phyloP scores from a whole-genome alignment of 805 yeast species.

The Komagataella populi region DNA sequence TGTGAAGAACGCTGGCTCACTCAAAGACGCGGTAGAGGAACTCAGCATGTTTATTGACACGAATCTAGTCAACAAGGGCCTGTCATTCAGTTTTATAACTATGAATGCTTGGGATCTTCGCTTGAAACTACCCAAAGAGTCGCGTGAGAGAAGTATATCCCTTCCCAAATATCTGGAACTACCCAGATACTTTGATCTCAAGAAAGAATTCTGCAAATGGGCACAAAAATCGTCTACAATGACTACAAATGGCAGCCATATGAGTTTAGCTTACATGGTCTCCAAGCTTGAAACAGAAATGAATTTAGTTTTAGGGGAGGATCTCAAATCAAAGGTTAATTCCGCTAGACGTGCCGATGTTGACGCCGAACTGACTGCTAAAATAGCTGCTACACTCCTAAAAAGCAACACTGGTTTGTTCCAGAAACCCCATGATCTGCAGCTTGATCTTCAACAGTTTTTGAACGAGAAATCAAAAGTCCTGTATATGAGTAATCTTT shows the following conservation, averaged over 20 bases:
- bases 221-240: slow-evolving; percentile 33
- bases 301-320: slow-evolving; percentile 5
- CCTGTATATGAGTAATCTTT: slow-evolving; percentile 68
- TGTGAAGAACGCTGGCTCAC: slow-evolving; percentile 40
- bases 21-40: slow-evolving; percentile 46
- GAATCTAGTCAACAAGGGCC: slow-evolving; percentile 22
- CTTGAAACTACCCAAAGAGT: slow-evolving; percentile 70
- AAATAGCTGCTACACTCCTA: slow-evolving; percentile 33
- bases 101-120: slow-evolving; percentile 56
- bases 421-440: slow-evolving; percentile 63
- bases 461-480: slow-evolving; percentile 62
- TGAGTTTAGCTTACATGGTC: slow-evolving; percentile 9
- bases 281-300: slow-evolving; percentile 9
- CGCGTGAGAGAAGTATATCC: slow-evolving; percentile 58
- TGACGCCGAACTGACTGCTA: slow-evolving; percentile 31
- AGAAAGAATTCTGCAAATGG: slow-evolving; percentile 63
- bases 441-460: slow-evolving; percentile 60
- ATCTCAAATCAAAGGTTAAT: slow-evolving; percentile 6
- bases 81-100: slow-evolving; percentile 53
- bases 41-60: slow-evolving; percentile 39
- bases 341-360: slow-evolving; percentile 28
- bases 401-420: slow-evolving; percentile 25
- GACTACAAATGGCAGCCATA: slow-evolving; percentile 14
- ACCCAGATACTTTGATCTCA: slow-evolving; percentile 65
- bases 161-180: slow-evolving; percentile 67